These are phyloP conservation scores for Carex littledalei DNA, from an alignment of 176 grass and related monocot species.

Conservation along the genomic window DNA sequence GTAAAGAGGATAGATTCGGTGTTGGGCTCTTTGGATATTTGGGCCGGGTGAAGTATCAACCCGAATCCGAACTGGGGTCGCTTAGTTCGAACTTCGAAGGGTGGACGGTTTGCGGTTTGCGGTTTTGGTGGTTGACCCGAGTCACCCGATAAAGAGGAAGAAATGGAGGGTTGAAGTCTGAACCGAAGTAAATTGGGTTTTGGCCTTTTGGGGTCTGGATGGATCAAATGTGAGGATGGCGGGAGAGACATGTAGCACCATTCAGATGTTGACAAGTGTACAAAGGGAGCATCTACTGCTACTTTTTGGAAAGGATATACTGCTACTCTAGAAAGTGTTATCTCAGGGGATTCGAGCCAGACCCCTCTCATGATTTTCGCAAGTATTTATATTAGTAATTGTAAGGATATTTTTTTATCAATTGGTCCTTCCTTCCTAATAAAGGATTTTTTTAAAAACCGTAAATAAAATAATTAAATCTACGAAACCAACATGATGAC, in stretches of 20 bases:
- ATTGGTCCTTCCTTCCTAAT: no score
- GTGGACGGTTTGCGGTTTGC: background rate
- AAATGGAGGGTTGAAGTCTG: background rate
- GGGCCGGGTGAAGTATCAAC: background rate
- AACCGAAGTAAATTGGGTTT: background rate
- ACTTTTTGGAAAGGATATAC: background rate
- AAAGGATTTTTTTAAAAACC: no score
- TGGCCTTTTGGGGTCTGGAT: background rate
- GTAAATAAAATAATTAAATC: no score
- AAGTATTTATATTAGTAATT: no score
- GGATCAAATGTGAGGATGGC: constrained; percentile 13
- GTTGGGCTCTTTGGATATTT: constrained; percentile 16
- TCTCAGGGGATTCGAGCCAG: no score
- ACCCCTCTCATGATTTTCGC: no score
- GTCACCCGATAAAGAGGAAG: background rate
- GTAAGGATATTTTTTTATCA: no score
- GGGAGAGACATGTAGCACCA: constrained; percentile 22
- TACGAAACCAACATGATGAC: no score
- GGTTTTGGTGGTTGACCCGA: background rate
- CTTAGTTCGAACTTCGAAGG: background rate
- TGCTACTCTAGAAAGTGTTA: background rate
- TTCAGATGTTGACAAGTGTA: constrained; percentile 13
- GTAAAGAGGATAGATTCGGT: background rate
- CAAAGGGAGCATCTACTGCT: background rate
- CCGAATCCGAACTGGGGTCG: background rate